Percentiles rank a stretch among this genome's conserved stretches.
Evolutionary conservation across 148 eudicot genomes (phyloP).

Genomic region (Gaultheria prostrata): DNA sequence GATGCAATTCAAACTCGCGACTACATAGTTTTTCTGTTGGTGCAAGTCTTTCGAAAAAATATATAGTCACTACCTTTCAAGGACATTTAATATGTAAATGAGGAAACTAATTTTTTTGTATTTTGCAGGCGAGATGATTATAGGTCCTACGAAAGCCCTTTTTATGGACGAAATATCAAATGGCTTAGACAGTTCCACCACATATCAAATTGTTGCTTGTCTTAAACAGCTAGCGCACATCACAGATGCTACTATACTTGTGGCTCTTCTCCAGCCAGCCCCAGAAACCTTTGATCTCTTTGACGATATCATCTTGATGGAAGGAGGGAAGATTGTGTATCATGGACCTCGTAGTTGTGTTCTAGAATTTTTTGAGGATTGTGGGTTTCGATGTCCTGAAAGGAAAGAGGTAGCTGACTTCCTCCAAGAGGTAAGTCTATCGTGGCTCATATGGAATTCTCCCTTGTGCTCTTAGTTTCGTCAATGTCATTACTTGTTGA

Average conservation of each 20-base stretch:
- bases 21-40: neutral
- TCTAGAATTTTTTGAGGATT: slow-evolving; percentile 53
- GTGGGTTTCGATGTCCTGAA: slow-evolving; percentile 77
- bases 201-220: slow-evolving; percentile 66
- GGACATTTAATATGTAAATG: neutral
- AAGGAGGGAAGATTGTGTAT: slow-evolving; percentile 72
- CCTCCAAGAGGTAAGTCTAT: slow-evolving; percentile 69
- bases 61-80: neutral
- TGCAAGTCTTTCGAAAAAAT: neutral
- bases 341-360: slow-evolving; percentile 58
- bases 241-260: slow-evolving; percentile 61
- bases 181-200: slow-evolving; percentile 90
- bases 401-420: slow-evolving; percentile 87
- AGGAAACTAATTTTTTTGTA: neutral
- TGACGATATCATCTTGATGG: slow-evolving; percentile 80
- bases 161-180: slow-evolving; percentile 94
- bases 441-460: neutral
- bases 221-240: slow-evolving; percentile 71
- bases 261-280: slow-evolving; percentile 85
- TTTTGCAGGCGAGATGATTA: slow-evolving; percentile 75
- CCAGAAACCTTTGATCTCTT: slow-evolving; percentile 80
- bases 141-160: slow-evolving; percentile 71
- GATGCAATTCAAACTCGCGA: neutral
- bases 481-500: neutral
- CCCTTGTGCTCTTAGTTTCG: neutral